Percentiles rank a stretch among this genome's conserved stretches.
Conservation (phyloP, 2,329 filamentous ascomycete species). For the Plectosphaerella sp. region DNA sequence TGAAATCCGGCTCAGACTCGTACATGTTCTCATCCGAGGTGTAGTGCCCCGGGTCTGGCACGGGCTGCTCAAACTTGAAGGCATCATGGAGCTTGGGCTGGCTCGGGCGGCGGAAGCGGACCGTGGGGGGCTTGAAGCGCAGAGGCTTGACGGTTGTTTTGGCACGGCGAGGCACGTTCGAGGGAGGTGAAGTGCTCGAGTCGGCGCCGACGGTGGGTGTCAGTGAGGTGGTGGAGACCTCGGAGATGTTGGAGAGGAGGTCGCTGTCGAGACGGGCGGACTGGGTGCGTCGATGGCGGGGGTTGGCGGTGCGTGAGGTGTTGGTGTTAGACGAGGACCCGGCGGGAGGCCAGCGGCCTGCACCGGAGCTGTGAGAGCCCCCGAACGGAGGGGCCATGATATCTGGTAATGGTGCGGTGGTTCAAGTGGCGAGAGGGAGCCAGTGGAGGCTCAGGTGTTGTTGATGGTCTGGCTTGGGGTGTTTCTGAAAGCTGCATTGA, state of each 20-base stretch:
- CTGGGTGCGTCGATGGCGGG: background rate
- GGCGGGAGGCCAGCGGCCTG: background rate
- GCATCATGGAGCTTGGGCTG: background rate
- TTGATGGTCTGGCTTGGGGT: background rate
- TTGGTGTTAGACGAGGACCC: background rate
- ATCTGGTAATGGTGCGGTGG: background rate
- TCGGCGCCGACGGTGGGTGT: slow-evolving; percentile 6
- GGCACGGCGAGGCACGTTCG: background rate
- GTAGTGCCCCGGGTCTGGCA: slow-evolving; percentile 6
- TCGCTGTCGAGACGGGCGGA: background rate
- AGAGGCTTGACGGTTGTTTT: slow-evolving; percentile 6
- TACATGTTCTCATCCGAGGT: slow-evolving; percentile 10
- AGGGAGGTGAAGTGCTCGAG: slow-evolving; percentile 5
- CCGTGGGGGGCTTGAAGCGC: slow-evolving; percentile 10
- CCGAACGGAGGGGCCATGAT: slow-evolving; percentile 2
- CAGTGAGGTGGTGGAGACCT: slow-evolving; percentile 6
- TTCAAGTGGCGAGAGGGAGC: background rate
- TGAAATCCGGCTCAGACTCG: slow-evolving; percentile 11
- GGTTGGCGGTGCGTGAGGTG: background rate
- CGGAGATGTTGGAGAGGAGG: slow-evolving; percentile 10
- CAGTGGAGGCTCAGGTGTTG: background rate
- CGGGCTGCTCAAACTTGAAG: slow-evolving; percentile 1
- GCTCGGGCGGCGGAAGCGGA: slow-evolving; percentile 5
- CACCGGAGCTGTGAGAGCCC: background rate
- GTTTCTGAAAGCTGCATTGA: background rate